Conservation (phyloP, 140 eudicot genomes). For the Senecio squalidus region DNA sequence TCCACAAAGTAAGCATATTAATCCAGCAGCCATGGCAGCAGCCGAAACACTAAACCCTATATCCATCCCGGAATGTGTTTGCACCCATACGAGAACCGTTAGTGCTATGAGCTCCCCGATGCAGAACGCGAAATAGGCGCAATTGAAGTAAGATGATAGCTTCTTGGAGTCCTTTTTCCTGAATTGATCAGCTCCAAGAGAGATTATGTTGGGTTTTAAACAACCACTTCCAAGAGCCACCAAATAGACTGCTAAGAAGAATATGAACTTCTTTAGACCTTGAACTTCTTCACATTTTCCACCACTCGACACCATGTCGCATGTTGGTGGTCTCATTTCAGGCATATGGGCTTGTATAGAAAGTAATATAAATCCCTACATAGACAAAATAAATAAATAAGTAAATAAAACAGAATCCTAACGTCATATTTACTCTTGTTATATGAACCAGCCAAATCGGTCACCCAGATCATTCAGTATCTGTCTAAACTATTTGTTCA, state of each 20-base stretch:
- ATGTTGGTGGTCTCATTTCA: slow-evolving; percentile 65
- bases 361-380: slow-evolving; percentile 70
- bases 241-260: slow-evolving; percentile 62
- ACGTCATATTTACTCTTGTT: too few relatives aligned
- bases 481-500: too few relatives aligned
- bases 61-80: slow-evolving; percentile 83
- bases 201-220: slow-evolving; percentile 74
- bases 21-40: slow-evolving; percentile 77
- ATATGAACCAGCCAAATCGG: too few relatives aligned
- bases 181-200: slow-evolving; percentile 81
- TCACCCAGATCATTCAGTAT: too few relatives aligned
- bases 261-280: slow-evolving; percentile 53
- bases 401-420: background rate
- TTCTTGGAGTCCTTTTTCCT: slow-evolving; percentile 46
- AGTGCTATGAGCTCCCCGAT: slow-evolving; percentile 76
- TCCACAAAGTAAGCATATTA: slow-evolving; percentile 61
- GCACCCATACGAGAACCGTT: slow-evolving; percentile 82
- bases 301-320: slow-evolving; percentile 37
- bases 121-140: slow-evolving; percentile 82
- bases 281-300: slow-evolving; percentile 49
- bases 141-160: slow-evolving; percentile 75
- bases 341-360: slow-evolving; percentile 77
- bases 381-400: background rate
- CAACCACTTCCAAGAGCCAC: slow-evolving; percentile 93
- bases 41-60: slow-evolving; percentile 77